Evolutionary conservation across 345 rosid genomes (phyloP).

Genomic region (Pistacia atlantica): DNA sequence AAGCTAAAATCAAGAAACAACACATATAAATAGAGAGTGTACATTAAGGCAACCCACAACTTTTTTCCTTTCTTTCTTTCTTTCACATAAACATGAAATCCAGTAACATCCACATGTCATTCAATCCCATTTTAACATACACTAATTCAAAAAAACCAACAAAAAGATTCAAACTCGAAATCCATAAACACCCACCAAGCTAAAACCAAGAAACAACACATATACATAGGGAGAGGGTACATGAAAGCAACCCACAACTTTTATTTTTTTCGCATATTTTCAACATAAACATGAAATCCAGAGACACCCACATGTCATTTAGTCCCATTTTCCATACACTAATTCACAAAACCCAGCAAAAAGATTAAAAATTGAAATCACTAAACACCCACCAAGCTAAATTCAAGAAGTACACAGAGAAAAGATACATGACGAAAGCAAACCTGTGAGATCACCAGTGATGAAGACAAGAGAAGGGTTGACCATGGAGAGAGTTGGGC

Average conservation of each 20-base stretch:
- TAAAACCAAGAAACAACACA: neutral
- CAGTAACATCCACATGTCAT: neutral
- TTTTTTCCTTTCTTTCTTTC: too few relatives aligned
- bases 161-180: too few relatives aligned
- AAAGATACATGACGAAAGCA: neutral
- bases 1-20: neutral
- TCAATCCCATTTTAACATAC: neutral
- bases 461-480: slow-evolving; percentile 84
- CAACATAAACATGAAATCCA: neutral
- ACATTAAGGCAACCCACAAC: too few relatives aligned
- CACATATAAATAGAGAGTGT: too few relatives aligned
- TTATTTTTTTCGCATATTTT: too few relatives aligned
- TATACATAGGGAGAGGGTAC: neutral
- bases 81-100: neutral
- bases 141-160: too few relatives aligned
- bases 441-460: slow-evolving; percentile 98
- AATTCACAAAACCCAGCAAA: neutral
- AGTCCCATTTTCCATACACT: neutral
- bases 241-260: too few relatives aligned
- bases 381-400: neutral
- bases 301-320: neutral
- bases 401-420: neutral
- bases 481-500: slow-evolving; percentile 70
- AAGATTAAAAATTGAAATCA: neutral
- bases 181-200: neutral